Evolutionary conservation across 768 basidiomycete genomes (phyloP).

Genomic region (Boletus tomentosulus): DNA sequence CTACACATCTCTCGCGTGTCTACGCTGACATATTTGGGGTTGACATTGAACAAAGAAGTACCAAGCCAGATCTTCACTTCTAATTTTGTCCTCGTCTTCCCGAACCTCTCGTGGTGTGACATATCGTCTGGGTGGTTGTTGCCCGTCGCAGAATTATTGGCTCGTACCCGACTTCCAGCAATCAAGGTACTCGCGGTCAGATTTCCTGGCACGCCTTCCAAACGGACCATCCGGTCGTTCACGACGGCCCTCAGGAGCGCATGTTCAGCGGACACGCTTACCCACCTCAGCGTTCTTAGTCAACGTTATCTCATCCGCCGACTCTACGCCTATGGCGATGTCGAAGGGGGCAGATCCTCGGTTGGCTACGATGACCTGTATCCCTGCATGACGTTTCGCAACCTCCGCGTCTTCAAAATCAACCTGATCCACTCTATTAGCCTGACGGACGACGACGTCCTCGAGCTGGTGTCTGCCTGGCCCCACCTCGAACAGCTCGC

Average conservation of each 20-base stretch:
- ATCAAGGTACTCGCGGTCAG: background rate
- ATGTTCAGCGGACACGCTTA: background rate
- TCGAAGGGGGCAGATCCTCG: too few relatives aligned
- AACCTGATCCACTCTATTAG: background rate
- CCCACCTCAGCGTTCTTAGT: conserved; percentile 1
- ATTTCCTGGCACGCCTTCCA: background rate
- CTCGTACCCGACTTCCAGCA: background rate
- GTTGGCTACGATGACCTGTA: background rate
- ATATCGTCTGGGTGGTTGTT: background rate
- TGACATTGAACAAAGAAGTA: background rate
- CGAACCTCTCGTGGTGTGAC: background rate
- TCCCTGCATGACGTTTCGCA: background rate
- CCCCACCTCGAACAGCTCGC: background rate
- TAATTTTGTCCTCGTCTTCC: background rate
- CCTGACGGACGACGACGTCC: conserved; percentile 1
- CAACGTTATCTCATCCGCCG: background rate
- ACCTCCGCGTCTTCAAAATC: background rate
- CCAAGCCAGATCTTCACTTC: background rate
- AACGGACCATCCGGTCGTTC: background rate
- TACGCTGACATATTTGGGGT: background rate
- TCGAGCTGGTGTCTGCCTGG: background rate
- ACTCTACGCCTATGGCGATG: background rate
- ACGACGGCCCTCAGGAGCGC: background rate
- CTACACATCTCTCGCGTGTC: background rate
- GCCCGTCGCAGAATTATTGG: background rate